Percentiles rank a stretch among this genome's conserved stretches.
phyloP scores from a whole-genome alignment of 2,329 filamentous ascomycete species.

The Calonectria fujianensis region DNA sequence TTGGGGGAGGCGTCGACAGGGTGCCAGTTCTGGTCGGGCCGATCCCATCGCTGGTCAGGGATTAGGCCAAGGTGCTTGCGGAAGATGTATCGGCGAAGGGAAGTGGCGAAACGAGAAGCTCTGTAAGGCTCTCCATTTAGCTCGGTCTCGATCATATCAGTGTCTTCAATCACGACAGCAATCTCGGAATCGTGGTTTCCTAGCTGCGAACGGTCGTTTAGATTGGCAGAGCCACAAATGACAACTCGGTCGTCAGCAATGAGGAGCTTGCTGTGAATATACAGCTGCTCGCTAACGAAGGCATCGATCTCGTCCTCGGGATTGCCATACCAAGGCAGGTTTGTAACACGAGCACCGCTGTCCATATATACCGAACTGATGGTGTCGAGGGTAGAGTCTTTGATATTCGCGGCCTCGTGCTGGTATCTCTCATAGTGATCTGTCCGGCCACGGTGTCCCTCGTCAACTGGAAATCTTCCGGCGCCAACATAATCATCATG shows the following conservation, averaged over 20 bases:
- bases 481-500: conserved; percentile 75
- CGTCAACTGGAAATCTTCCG: conserved; percentile 59
- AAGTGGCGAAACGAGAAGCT: conserved; percentile 85
- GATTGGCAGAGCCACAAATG: conserved; percentile 83
- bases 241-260: conserved; percentile 89
- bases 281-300: conserved; percentile 78
- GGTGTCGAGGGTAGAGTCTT: conserved; percentile 80
- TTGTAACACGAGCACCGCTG: conserved; percentile 80
- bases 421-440: conserved; percentile 83
- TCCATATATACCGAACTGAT: conserved; percentile 91
- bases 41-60: conserved; percentile 81
- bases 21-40: conserved; percentile 83
- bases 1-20: conserved; percentile 84
- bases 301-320: conserved; percentile 75
- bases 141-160: conserved; percentile 78
- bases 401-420: conserved; percentile 75
- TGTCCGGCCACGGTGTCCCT: conserved; percentile 48
- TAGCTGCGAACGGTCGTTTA: conserved; percentile 82
- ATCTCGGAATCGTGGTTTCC: conserved; percentile 92
- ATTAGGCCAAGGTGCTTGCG: conserved; percentile 93
- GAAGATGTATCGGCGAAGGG: conserved; percentile 89
- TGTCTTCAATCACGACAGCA: conserved; percentile 90
- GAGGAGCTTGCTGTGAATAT: conserved; percentile 80
- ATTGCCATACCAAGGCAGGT: conserved; percentile 73
- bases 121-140: conserved; percentile 85